Evolutionary conservation across 805 yeast species (phyloP).

Genomic region (Blastobotrys chiropterorum): DNA sequence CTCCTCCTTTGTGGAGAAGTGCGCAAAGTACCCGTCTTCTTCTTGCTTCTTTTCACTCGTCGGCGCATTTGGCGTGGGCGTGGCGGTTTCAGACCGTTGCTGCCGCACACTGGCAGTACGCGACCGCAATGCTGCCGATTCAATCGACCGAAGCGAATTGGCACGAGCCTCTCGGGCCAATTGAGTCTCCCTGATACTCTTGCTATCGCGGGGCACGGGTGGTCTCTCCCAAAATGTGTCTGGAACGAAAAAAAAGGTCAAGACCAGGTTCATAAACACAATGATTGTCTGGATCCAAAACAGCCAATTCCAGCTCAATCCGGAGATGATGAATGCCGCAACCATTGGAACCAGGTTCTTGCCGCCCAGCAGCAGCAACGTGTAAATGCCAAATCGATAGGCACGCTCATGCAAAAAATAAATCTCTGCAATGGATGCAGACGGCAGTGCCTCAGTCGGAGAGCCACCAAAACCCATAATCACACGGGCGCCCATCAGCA

Average conservation of each 20-base stretch:
- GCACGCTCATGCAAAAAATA: conserved; percentile 58
- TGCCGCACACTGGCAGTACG: neutral
- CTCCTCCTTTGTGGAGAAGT: neutral
- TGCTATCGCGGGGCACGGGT: conserved; percentile 43
- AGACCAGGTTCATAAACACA: conserved; percentile 40
- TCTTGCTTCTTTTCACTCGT: neutral
- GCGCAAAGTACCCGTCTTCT: neutral
- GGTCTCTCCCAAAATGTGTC: conserved; percentile 60
- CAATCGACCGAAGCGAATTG: conserved; percentile 10
- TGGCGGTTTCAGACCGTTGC: neutral
- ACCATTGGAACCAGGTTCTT: conserved; percentile 53
- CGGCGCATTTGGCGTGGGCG: neutral
- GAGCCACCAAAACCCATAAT: conserved; percentile 55
- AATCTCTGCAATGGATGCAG: conserved; percentile 56
- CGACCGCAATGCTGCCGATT: neutral
- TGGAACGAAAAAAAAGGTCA: conserved; percentile 51
- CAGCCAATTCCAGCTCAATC: conserved; percentile 51
- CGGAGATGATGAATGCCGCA: conserved; percentile 46
- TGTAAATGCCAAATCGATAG: conserved; percentile 52
- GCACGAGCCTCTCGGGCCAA: conserved; percentile 39
- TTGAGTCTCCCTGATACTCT: conserved; percentile 43
- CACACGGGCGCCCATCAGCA: conserved; percentile 52
- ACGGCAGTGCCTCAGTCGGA: conserved; percentile 55
- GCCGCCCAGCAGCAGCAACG: conserved; percentile 54
- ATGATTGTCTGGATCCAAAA: conserved; percentile 54